phyloP scores from a whole-genome alignment of 768 basidiomycete genomes.

The Asterophora lycoperdoides region DNA sequence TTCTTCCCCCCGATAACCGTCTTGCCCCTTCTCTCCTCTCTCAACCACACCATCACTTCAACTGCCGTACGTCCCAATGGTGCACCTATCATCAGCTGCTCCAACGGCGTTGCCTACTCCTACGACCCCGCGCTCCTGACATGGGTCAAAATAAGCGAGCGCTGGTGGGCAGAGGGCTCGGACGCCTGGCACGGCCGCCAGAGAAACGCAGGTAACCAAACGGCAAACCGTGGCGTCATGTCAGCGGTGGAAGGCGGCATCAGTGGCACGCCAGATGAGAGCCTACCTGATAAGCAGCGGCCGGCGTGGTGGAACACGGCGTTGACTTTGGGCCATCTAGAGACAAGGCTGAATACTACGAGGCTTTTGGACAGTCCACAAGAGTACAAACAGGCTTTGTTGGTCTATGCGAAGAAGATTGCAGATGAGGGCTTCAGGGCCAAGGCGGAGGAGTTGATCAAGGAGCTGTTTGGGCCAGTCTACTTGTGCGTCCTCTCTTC shows the following conservation, averaged over 20 bases:
- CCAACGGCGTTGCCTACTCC: constrained; percentile 73
- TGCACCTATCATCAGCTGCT: constrained; percentile 68
- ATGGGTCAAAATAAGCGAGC: constrained; percentile 75
- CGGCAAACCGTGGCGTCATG: constrained; percentile 49
- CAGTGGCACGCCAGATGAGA: constrained; percentile 31
- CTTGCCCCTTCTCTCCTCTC: constrained; percentile 52
- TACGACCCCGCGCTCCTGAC: constrained; percentile 64
- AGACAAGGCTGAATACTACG: constrained; percentile 75
- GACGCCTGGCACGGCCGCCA: constrained; percentile 78
- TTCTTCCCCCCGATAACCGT: constrained; percentile 67
- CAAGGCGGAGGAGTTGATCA: constrained; percentile 89
- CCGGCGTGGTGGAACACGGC: constrained; percentile 83
- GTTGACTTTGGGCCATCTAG: constrained; percentile 83
- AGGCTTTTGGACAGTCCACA: constrained; percentile 71
- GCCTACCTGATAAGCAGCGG: constrained; percentile 40
- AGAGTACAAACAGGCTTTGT: constrained; percentile 77
- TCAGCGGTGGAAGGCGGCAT: constrained; percentile 48
- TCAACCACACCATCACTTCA: constrained; percentile 58
- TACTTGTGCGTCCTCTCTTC: constrained; percentile 65
- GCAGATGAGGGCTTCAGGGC: constrained; percentile 85
- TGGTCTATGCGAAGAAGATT: constrained; percentile 77
- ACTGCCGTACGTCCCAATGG: constrained; percentile 77
- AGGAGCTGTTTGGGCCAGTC: constrained; percentile 85
- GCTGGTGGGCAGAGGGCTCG: constrained; percentile 84
- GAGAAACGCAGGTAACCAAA: constrained; percentile 34